A percentile compares a stretch with the other conserved stretches of the same genome.
phyloP scores from a whole-genome alignment of 257 asterid species.

The Penstemon eatonii region DNA sequence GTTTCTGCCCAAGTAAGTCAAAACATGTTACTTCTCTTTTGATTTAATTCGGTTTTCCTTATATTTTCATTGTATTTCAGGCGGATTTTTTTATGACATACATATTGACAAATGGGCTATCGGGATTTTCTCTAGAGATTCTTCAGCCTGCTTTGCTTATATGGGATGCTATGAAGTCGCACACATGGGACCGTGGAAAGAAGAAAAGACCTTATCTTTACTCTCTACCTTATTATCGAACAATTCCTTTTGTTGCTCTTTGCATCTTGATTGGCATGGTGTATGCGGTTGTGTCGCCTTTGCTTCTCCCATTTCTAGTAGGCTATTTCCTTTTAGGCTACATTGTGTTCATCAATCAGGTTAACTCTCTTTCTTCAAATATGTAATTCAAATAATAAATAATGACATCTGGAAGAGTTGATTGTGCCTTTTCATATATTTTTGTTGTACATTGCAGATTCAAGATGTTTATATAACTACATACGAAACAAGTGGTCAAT shows the following conservation, averaged over 20 bases:
- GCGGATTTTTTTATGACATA: constrained; percentile 90
- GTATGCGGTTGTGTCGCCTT: constrained; percentile 92
- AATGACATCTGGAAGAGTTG: neutral
- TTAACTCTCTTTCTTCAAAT: constrained; percentile 30
- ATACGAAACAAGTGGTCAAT: constrained; percentile 87
- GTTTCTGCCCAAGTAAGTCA: constrained; percentile 82
- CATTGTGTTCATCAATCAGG: constrained; percentile 83
- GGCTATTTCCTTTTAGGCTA: constrained; percentile 89
- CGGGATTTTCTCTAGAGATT: constrained; percentile 88
- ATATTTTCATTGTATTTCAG: constrained; percentile 38
- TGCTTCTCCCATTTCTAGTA: constrained; percentile 81
- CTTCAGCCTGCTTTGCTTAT: constrained; percentile 94
- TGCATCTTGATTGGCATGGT: constrained; percentile 85
- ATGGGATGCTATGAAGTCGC: constrained; percentile 69
- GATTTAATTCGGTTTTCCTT: neutral
- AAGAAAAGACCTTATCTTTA: constrained; percentile 65
- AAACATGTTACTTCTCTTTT: neutral
- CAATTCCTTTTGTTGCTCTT: constrained; percentile 72
- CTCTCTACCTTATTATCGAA: constrained; percentile 77
- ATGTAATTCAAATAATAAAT: too few relatives aligned
- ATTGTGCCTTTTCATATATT: neutral
- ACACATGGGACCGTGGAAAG: constrained; percentile 66
- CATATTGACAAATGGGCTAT: constrained; percentile 83
- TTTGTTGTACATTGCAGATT: constrained; percentile 52
- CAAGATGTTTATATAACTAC: constrained; percentile 78